Base-by-base conservation (phyloP, 1,139 yeast species). In the Kodamaea sp. region DNA sequence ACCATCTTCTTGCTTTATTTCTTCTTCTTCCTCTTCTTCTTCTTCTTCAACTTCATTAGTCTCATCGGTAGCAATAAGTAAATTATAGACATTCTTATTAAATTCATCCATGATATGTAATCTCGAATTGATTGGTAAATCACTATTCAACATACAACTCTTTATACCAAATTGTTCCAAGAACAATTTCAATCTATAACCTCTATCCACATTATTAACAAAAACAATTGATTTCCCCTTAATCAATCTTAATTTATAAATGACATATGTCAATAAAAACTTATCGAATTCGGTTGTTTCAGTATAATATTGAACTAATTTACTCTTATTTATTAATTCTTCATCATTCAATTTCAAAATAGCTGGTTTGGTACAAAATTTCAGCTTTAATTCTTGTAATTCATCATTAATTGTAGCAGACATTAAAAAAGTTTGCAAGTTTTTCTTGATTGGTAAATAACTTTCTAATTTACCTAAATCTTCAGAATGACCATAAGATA, bases 11-110 rank as follows among this genome's bases (percentile, higher is more conserved):
- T 57, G 61, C 4, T 61, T 70, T 9, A 55, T 63, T 2, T 63
- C 71, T 2, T 60, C 71, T 2, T 63, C 79, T 28, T 73, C 81
- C 20, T 63, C 68, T 34, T 73, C 81, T 40, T 74, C 79, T 39
- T 65, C 73, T 22, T 67, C 67, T 4, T 60, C 56, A 42, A 69
- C 63, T 47, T 78, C 80, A 48, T 79, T 81, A 23, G 88, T 78
- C 54, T 89, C 97, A 61, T 94, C 99, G 2, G 98, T 92, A 15
- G 98, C 98, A 60, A 94, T 92, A 52, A 94, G 71, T 46, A 94
- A 67, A 53, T 81, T 79, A 66, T 89, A 92, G 6, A 89, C 85
- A 58, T 85, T 87, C 57, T 87, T 88, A 66, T 94, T 94, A 65
- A 85, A 94, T 60, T 90, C 96, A 43, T 92, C 97, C 32, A 94